These are phyloP conservation scores for Crucibulum laeve DNA, from an alignment of 768 basidiomycete species.

Conservation along the genomic window DNA sequence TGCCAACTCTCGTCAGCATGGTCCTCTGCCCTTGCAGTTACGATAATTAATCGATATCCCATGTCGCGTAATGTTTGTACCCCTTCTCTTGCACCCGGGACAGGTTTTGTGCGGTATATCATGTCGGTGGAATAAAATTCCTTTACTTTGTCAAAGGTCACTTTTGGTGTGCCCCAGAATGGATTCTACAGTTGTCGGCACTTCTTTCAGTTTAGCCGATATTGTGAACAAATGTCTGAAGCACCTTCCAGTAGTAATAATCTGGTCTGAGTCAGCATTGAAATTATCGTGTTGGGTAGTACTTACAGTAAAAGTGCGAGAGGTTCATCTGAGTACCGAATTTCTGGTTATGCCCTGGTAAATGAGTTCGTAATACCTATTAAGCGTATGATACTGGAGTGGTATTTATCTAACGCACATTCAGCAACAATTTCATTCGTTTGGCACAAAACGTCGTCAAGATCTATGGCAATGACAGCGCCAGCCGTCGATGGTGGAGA, in stretches of 20 bases:
- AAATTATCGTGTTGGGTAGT: background rate
- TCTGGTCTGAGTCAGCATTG: conserved; percentile 30
- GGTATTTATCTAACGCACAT: conserved; percentile 35
- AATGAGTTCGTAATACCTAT: background rate
- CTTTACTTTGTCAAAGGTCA: conserved; percentile 56
- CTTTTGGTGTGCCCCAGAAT: conserved; percentile 57
- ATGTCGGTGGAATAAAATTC: conserved; percentile 52
- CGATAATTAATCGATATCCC: conserved; percentile 68
- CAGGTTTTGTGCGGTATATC: conserved; percentile 43
- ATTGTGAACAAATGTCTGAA: conserved; percentile 2
- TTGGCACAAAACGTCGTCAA: conserved; percentile 64
- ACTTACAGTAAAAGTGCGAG: conserved; percentile 59
- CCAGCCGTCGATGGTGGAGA: conserved; percentile 14
- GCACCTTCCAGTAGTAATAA: conserved; percentile 78
- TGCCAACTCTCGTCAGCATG: conserved; percentile 54
- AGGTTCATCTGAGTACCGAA: conserved; percentile 55
- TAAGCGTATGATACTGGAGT: background rate
- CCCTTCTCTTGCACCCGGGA: conserved; percentile 61
- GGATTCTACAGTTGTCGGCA: conserved; percentile 31
- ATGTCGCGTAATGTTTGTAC: conserved; percentile 48
- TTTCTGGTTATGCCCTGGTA: conserved; percentile 60
- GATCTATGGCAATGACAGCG: conserved; percentile 56
- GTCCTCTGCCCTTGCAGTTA: conserved; percentile 66
- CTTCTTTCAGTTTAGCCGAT: background rate
- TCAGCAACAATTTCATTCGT: conserved; percentile 56